Conservation (phyloP, 345 rosid species). For the Aegle marmelos region DNA sequence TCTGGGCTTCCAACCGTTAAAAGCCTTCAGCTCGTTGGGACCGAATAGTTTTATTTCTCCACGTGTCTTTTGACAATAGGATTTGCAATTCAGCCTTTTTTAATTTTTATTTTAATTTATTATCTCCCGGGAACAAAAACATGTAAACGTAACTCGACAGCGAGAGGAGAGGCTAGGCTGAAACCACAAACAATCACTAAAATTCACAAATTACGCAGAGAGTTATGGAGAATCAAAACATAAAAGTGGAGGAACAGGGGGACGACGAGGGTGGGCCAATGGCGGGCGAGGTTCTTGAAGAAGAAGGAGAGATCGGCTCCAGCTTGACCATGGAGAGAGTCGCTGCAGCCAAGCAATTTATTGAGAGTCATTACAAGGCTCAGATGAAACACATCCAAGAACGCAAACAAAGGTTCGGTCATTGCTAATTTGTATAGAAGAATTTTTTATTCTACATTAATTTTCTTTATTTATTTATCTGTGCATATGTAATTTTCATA, state of each 20-base stretch:
- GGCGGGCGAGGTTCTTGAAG: conserved; percentile 30
- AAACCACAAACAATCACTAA: conserved; percentile 16
- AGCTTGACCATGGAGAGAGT: conserved; percentile 75
- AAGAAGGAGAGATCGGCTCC: conserved; percentile 46
- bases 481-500: not conserved
- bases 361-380: conserved; percentile 83
- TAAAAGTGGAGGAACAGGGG: conserved; percentile 28
- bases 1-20: not conserved
- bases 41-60: not conserved
- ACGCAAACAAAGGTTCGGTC: conserved; percentile 62
- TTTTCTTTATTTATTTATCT: not conserved
- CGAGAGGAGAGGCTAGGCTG: not conserved
- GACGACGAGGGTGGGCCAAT: conserved; percentile 20
- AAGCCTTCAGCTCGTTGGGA: not conserved
- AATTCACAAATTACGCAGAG: conserved; percentile 17
- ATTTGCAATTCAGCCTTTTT: not conserved
- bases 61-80: conserved; percentile 11
- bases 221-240: conserved; percentile 33
- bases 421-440: not conserved
- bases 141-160: conserved; percentile 8
- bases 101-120: not conserved
- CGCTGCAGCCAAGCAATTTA: conserved; percentile 88
- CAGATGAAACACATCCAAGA: conserved; percentile 84
- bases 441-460: not conserved
- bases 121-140: not conserved